A percentile compares a stretch with the other conserved stretches of the same genome.
These are phyloP conservation scores for Botryotinia convoluta DNA, from an alignment of 2,329 filamentous ascomycete species.

Conservation along the genomic window DNA sequence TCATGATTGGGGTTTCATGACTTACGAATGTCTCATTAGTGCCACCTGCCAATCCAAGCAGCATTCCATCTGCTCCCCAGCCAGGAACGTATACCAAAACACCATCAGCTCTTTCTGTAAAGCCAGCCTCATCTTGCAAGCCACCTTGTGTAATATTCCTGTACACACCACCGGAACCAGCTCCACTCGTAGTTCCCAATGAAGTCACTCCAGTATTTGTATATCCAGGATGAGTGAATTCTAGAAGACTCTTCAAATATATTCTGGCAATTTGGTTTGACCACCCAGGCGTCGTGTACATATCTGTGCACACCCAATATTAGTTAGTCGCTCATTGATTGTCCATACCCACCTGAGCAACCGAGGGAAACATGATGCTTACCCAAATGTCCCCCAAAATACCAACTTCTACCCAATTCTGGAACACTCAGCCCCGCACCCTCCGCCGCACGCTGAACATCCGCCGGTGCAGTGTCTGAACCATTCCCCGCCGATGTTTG, in stretches of 20 bases:
- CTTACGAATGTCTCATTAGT: slow-evolving; percentile 65
- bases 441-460: slow-evolving; percentile 68
- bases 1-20: not conserved
- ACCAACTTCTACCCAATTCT: slow-evolving; percentile 69
- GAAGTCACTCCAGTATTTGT: slow-evolving; percentile 60
- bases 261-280: slow-evolving; percentile 60
- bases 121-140: slow-evolving; percentile 62
- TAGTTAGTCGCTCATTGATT: not conserved
- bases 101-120: slow-evolving; percentile 72
- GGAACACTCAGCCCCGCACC: slow-evolving; percentile 70
- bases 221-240: slow-evolving; percentile 72
- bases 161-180: slow-evolving; percentile 61
- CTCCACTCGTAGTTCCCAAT: slow-evolving; percentile 52
- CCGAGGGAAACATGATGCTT: not conserved
- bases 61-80: slow-evolving; percentile 66
- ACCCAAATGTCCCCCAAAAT: slow-evolving; percentile 67
- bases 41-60: slow-evolving; percentile 71
- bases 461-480: slow-evolving; percentile 52
- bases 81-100: slow-evolving; percentile 71
- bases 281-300: slow-evolving; percentile 58
- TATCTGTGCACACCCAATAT: slow-evolving; percentile 39
- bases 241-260: slow-evolving; percentile 71
- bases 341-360: not conserved
- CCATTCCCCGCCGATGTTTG: slow-evolving; percentile 62
- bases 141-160: slow-evolving; percentile 73